A percentile compares a stretch with the other conserved stretches of the same genome.
phyloP scores from a whole-genome alignment of 129 eudicot genomes.

The Flaveria trinervia region DNA sequence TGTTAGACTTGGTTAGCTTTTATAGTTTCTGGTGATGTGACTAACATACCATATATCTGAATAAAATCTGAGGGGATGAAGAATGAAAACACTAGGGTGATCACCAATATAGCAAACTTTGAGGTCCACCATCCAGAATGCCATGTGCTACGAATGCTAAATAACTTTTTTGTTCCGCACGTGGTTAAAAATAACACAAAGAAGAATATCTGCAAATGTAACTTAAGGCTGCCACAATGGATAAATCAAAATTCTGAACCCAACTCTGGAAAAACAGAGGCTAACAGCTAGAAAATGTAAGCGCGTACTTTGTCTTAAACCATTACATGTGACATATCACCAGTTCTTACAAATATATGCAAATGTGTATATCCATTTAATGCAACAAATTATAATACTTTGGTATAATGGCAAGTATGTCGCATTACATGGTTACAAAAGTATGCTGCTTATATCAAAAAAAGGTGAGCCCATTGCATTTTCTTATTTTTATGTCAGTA shows the following conservation, averaged over 20 bases:
- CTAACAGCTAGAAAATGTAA: background rate
- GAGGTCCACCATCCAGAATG: conserved; percentile 87
- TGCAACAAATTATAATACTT: background rate
- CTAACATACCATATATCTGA: conserved; percentile 68
- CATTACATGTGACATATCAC: background rate
- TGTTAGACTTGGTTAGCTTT: background rate
- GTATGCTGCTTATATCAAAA: background rate
- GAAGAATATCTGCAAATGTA: conserved; percentile 67
- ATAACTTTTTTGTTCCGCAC: conserved; percentile 56
- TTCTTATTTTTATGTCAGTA: background rate
- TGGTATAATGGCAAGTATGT: background rate
- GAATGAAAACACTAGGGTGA: conserved; percentile 62
- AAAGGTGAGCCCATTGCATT: background rate
- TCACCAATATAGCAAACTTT: conserved; percentile 54
- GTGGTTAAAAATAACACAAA: conserved; percentile 74
- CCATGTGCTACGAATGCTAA: conserved; percentile 61
- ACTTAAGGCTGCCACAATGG: conserved; percentile 49
- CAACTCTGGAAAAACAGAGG: background rate
- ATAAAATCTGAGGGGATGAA: conserved; percentile 71
- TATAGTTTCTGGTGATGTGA: background rate
- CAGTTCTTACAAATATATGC: background rate
- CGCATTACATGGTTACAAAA: background rate
- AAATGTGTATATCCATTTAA: conserved; percentile 6
- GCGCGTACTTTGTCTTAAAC: background rate
- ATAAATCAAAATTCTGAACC: background rate